A percentile compares a stretch with the other conserved stretches of the same genome.
Evolutionary conservation across 1,284 basidiomycete species (phyloP).

Genomic region (Malassezia furfur): DNA sequence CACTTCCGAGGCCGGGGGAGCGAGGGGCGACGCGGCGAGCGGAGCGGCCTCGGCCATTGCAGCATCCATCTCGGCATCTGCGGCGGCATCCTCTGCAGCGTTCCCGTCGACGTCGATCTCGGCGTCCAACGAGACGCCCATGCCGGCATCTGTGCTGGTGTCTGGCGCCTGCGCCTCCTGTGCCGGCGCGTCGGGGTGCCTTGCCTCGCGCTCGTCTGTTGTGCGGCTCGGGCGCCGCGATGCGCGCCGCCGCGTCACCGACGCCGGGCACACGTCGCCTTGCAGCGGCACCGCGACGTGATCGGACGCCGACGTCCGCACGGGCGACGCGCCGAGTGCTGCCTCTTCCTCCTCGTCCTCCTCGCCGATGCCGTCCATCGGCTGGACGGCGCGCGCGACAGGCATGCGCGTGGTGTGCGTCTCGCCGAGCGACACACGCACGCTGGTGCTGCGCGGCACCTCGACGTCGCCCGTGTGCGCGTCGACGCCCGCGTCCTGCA

Average conservation of each 20-base stretch:
- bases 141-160: too few species aligned
- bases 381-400: constrained; percentile 20
- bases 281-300: constrained; percentile 8
- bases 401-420: constrained; percentile 17
- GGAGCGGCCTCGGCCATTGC: too few species aligned
- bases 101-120: background rate
- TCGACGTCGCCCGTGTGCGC: background rate
- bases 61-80: too few species aligned
- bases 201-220: too few species aligned
- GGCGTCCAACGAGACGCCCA: background rate
- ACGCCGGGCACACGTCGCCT: constrained; percentile 7
- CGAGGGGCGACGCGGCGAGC: too few species aligned
- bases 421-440: constrained; percentile 13
- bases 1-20: too few species aligned
- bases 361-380: constrained; percentile 20
- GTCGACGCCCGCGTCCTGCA: constrained; percentile 16
- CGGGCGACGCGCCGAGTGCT: background rate
- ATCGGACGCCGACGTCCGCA: background rate
- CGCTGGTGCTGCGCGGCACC: background rate
- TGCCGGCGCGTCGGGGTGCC: too few species aligned
- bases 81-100: too few species aligned
- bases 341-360: background rate
- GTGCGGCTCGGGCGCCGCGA: constrained; percentile 7
- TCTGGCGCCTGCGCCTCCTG: too few species aligned
- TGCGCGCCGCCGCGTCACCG: constrained; percentile 5